Base-by-base conservation (phyloP, 208 protist genomes). In the Trypanosoma congolense region DNA sequence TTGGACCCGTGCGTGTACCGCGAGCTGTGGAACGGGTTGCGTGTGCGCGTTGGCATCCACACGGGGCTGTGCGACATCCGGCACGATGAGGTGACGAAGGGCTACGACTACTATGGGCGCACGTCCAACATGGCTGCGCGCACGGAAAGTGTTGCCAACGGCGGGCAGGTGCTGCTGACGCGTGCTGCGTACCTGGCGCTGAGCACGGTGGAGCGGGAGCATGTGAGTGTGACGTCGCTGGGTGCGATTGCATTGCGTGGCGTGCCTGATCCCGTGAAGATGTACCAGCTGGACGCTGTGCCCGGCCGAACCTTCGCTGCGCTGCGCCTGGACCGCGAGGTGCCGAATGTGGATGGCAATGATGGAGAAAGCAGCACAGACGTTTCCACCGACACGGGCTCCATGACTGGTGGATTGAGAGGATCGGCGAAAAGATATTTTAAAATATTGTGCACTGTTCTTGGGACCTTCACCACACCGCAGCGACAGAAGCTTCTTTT, bases 41-140 rank as follows among this genome's bases (percentile, higher is more conserved):
- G 75, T 33, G 71, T 83, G 45, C 70, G 74, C 18, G 63, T 79
- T 3, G 77, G 77, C 31, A 49, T 85, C 36, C 73, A 85, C 77
- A 77, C 64, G 10, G 77, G 77, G 2, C 61, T 81, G 22, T 69
- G 60, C 22, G 73, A 85, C 58, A 76, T 80, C 58, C 64, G 33
- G 5, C 64, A 60, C 26, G 69, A 80, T 61, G 61, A 83, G 58
- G 66, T 76, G 35, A 80, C 76, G n/a, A 46, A 46, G n/a, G 42
- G 42, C 42, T 46, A 46, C 42, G 42, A 46, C n/a, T 46, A 46
- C 42, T 46, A 46, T 19, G 42, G 42, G 12, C 18, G 42, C 5
- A 46, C 42, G 6, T n/a, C 42, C 8, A 46, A 46, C 21, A n/a
- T 46, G 42, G 42, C 42, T 22, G 42, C 42, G 42, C 42, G 42